A percentile compares a stretch with the other conserved stretches of the same genome.
phyloP scores from a whole-genome alignment of 441 rosid species.

The Brassica hybrid region DNA sequence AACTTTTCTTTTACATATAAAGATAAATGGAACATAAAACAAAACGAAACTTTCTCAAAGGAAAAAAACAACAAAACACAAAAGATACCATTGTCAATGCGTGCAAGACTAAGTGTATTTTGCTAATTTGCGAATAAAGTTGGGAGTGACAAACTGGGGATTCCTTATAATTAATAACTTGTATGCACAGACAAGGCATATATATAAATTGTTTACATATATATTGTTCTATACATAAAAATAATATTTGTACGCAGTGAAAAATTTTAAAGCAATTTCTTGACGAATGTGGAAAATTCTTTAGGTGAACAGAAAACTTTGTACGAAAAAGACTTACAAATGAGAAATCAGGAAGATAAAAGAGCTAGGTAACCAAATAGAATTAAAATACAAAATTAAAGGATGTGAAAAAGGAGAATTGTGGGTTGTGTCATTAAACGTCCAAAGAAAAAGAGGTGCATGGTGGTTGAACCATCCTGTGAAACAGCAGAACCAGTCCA shows the following conservation, averaged over 20 bases:
- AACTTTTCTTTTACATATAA: not conserved
- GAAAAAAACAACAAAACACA: not conserved
- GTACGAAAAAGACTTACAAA: not conserved
- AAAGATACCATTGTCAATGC: constrained; percentile 13
- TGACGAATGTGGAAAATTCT: not conserved
- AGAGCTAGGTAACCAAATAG: constrained; percentile 29
- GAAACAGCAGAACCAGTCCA: constrained; percentile 43
- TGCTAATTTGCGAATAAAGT: constrained; percentile 26
- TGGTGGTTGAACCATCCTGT: constrained; percentile 80
- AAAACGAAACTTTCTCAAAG: constrained; percentile 9
- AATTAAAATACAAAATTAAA: not conserved
- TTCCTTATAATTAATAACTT: not conserved
- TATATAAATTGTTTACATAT: too few species aligned
- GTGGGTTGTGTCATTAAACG: constrained; percentile 43
- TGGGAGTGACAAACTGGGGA: constrained; percentile 19
- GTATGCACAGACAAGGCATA: not conserved
- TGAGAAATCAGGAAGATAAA: constrained; percentile 3
- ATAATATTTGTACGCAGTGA: not conserved
- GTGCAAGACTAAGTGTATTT: constrained; percentile 17
- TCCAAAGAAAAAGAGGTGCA: constrained; percentile 58
- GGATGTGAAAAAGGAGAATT: not conserved
- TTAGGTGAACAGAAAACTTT: not conserved
- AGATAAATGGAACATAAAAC: constrained; percentile 6
- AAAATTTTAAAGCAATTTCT: not conserved
- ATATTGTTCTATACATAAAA: not conserved